Percentiles rank a stretch among this genome's conserved stretches.
These are phyloP conservation scores for Carex littledalei DNA, from an alignment of 176 grass and related monocot species.

Conservation along the genomic window DNA sequence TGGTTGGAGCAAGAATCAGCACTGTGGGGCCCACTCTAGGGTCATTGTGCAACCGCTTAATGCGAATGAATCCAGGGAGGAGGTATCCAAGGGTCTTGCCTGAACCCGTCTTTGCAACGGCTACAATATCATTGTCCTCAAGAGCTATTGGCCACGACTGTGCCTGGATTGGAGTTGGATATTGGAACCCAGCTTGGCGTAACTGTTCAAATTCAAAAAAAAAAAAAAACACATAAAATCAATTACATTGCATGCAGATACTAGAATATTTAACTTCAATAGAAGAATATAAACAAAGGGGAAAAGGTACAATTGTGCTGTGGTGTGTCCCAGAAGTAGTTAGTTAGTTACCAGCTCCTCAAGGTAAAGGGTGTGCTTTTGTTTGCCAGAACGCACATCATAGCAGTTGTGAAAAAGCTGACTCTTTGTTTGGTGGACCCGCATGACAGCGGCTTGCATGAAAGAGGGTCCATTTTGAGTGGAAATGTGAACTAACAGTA, in stretches of 20 bases:
- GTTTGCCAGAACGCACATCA: conserved; percentile 5
- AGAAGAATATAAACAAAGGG: not conserved
- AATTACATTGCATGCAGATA: not conserved
- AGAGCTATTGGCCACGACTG: conserved; percentile 97
- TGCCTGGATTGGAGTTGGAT: conserved; percentile 93
- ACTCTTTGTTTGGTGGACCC: not conserved
- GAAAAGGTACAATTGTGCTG: not conserved
- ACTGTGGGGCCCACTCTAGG: conserved; percentile 74
- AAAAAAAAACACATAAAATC: not conserved
- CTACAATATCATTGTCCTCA: conserved; percentile 85
- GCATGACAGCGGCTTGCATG: not conserved
- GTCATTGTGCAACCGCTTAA: conserved; percentile 71
- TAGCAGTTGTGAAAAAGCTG: not conserved
- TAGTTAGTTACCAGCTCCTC: conserved; percentile 14
- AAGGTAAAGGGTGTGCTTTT: not conserved
- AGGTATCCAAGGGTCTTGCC: conserved; percentile 97
- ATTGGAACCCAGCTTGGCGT: conserved; percentile 68
- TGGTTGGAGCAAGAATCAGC: conserved; percentile 87
- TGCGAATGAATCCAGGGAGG: conserved; percentile 89
- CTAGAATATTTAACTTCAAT: not conserved
- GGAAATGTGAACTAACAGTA: not conserved
- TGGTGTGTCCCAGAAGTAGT: not conserved
- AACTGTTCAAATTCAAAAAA: conserved; percentile 46
- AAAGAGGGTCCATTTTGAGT: not conserved
- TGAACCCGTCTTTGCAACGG: conserved; percentile 95